Evolutionary conservation across 2,329 filamentous ascomycete species (phyloP), one percentile per base, ranked within the genome.

Genomic region (Xylaria multiplex): DNA sequence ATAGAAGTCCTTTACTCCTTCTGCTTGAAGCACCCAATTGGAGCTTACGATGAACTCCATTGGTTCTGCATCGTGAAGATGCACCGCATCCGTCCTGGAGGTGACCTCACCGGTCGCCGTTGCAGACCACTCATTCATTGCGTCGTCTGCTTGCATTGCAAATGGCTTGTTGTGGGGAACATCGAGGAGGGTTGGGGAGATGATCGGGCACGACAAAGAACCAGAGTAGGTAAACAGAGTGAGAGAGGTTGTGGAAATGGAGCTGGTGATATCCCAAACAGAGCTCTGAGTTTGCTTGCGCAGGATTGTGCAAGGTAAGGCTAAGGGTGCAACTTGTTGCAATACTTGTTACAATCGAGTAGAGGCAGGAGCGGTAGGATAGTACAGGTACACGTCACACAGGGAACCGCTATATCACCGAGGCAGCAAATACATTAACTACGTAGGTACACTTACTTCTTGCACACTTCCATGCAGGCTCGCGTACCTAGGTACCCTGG

Each of bases 21-120:
- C 60, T 1, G 69, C 52, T n/a, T 9, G 57, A 6, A 74, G 50
- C 3, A 68, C 57, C 72, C 72, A 74, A 57, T 73, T 71, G 2
- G 70, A 70, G 22, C 40, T 63, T 9, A 75, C 13, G 1, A 68
- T 45, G 24, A 75, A 72, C n/a, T 73, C 68, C 48, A 67, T 57
- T 0, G 67, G 62, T 43, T 66, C 46, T 4, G 22, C 14, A n/a
- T 58, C 55, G 16, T 61, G 37, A 3, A 46, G 30, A 16, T 40
- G 59, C 6, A n/a, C 52, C 32, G 13, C 48, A 45, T 60, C 43
- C 1, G 45, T 46, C 22, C 40, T 32, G 13, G 32, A 19, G 0
- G 45, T 37, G n/a, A 32, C 6, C 9, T 59, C 24, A 4, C 57
- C 50, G 0, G 19, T 32, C 24, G 35, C 27, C 48, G 5, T 16